Evolutionary conservation across 2,329 filamentous ascomycete species (phyloP).

Genomic region (Penicillium sp.): DNA sequence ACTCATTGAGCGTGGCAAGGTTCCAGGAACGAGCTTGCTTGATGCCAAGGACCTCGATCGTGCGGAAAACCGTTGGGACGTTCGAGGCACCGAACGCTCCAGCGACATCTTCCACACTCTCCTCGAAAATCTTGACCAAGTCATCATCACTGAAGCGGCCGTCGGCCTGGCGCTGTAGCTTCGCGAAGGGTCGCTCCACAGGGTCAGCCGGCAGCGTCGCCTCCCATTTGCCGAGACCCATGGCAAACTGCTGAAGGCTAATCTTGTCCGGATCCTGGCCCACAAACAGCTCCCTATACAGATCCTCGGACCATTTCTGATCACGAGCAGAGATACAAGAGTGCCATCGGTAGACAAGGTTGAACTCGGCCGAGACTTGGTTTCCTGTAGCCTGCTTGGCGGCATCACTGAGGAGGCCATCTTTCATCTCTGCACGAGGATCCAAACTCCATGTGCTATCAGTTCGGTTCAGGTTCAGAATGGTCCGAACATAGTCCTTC

Average conservation of each 20-base stretch:
- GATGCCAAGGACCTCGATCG: constrained; percentile 65
- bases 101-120: constrained; percentile 63
- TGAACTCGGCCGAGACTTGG: constrained; percentile 69
- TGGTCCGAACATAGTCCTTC: constrained; percentile 63
- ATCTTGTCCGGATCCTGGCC: constrained; percentile 39
- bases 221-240: constrained; percentile 46
- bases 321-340: constrained; percentile 62
- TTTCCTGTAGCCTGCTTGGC: constrained; percentile 63
- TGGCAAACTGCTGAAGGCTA: constrained; percentile 42
- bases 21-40: constrained; percentile 64
- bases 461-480: constrained; percentile 62
- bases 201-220: constrained; percentile 47
- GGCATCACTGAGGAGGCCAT: constrained; percentile 47
- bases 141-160: constrained; percentile 61
- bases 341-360: constrained; percentile 68
- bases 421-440: constrained; percentile 61
- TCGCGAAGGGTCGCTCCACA: constrained; percentile 52
- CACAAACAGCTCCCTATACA: constrained; percentile 54
- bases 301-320: constrained; percentile 62
- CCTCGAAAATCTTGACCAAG: constrained; percentile 58
- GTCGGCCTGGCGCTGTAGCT: constrained; percentile 51
- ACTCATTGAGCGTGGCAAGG: constrained; percentile 61
- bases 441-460: constrained; percentile 65
- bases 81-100: constrained; percentile 62
- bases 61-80: constrained; percentile 60